These are phyloP conservation scores for Apiospora pterosperma DNA, from an alignment of 2,329 filamentous ascomycete species.

Conservation along the genomic window DNA sequence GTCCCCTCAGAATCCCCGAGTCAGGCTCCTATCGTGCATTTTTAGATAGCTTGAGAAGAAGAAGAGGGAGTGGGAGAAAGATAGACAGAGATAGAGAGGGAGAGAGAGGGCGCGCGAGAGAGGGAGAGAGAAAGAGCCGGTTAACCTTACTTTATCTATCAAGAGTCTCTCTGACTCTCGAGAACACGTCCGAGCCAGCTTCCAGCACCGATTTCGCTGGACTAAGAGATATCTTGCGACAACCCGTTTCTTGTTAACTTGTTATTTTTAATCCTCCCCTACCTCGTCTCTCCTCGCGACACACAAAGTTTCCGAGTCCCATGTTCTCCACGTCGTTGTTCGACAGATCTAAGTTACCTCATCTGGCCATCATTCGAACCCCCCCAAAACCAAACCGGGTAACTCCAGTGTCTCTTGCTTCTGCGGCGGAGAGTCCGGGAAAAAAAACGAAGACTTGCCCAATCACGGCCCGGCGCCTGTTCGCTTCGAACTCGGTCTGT, in stretches of 20 bases:
- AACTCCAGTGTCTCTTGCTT: not conserved
- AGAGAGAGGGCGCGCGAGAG: not conserved
- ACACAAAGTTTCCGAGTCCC: not conserved
- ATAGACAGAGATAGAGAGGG: not conserved
- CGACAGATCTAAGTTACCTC: not conserved
- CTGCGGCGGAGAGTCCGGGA: not conserved
- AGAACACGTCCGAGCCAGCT: not conserved
- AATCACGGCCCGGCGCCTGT: constrained; percentile 3
- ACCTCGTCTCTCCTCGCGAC: not conserved
- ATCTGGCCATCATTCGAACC: not conserved
- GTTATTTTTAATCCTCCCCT: not conserved
- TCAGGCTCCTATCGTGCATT: constrained; percentile 4
- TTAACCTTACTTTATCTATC: not conserved
- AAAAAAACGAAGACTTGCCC: not conserved
- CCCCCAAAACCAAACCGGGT: not conserved
- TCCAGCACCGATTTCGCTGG: not conserved
- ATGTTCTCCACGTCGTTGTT: not conserved
- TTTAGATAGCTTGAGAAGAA: not conserved
- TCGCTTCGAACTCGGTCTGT: constrained; percentile 3
- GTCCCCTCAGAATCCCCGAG: constrained; percentile 3
- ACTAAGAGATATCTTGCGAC: not conserved
- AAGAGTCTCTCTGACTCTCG: not conserved
- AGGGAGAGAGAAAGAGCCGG: not conserved
- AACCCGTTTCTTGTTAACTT: not conserved
- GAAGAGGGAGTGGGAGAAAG: not conserved